Percentiles rank a stretch among this genome's conserved stretches.
phyloP scores from a whole-genome alignment of 371 early-diverging fungal species.

The Mucor lusitanicus region DNA sequence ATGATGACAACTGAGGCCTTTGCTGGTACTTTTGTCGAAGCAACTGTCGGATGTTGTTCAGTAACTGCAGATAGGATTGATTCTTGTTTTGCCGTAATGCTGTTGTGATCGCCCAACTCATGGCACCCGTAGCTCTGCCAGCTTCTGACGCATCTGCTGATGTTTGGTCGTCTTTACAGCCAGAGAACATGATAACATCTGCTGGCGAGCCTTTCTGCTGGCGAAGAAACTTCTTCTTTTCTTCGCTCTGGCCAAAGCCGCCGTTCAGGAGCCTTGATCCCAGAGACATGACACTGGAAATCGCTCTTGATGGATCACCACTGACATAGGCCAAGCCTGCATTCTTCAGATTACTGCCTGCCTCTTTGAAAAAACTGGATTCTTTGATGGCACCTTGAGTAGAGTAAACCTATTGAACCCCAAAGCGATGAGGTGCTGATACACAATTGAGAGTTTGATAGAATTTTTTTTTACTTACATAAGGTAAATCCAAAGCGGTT shows the following conservation, averaged over 20 bases:
- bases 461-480: slow-evolving; percentile 26
- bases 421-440: background rate
- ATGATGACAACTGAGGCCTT: slow-evolving; percentile 80
- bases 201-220: slow-evolving; percentile 58
- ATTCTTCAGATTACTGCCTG: slow-evolving; percentile 37
- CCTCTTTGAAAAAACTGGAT: slow-evolving; percentile 42
- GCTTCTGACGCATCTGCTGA: slow-evolving; percentile 76
- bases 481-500: slow-evolving; percentile 83
- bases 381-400: slow-evolving; percentile 66
- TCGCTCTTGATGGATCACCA: slow-evolving; percentile 40
- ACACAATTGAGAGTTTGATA: no score
- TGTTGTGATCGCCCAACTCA: slow-evolving; percentile 77
- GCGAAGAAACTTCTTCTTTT: slow-evolving; percentile 37
- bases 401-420: slow-evolving; percentile 48
- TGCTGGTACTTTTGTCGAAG: slow-evolving; percentile 74
- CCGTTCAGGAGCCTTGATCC: slow-evolving; percentile 46
- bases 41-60: slow-evolving; percentile 70
- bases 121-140: slow-evolving; percentile 77
- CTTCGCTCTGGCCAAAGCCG: slow-evolving; percentile 18
- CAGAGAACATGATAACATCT: slow-evolving; percentile 84
- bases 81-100: slow-evolving; percentile 60
- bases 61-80: slow-evolving; percentile 72
- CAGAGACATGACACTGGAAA: slow-evolving; percentile 41
- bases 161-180: slow-evolving; percentile 87
- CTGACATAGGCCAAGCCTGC: slow-evolving; percentile 55